Evolutionary conservation across 2,329 filamentous ascomycete species (phyloP).

Genomic region (Parascedosporium putredinis): DNA sequence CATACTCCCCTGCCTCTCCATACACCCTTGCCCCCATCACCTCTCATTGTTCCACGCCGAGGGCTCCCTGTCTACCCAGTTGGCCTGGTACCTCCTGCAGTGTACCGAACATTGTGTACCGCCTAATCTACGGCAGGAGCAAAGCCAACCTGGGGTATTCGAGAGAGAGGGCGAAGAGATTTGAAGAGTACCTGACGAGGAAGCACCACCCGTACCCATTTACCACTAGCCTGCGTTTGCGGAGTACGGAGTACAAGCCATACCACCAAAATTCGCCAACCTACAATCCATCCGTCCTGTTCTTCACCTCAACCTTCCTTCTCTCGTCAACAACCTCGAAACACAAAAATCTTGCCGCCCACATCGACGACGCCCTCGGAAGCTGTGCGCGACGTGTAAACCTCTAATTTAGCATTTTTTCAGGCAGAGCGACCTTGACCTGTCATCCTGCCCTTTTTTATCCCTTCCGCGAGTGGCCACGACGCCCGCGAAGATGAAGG

Average conservation of each 20-base stretch:
- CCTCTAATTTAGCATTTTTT: background rate
- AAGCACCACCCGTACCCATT: background rate
- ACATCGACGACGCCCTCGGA: background rate
- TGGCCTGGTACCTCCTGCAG: background rate
- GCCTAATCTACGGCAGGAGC: background rate
- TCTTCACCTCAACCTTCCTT: conserved; percentile 7
- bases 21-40: conserved; percentile 2
- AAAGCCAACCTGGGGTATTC: conserved; percentile 1
- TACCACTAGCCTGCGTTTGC: conserved; percentile 1
- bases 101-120: background rate
- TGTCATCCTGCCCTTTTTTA: conserved; percentile 6
- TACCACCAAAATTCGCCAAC: conserved; percentile 9
- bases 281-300: conserved; percentile 6
- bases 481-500: conserved; percentile 38
- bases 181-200: background rate
- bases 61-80: conserved; percentile 1
- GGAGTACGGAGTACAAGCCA: conserved; percentile 6
- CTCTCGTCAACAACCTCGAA: conserved; percentile 6
- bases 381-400: background rate
- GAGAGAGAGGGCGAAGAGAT: background rate
- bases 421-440: conserved; percentile 7
- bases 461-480: conserved; percentile 5
- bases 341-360: background rate
- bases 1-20: background rate
- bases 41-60: conserved; percentile 2